phyloP scores from a whole-genome alignment of 192 early-diverging fungal genomes.

The Backusella australiensis region DNA sequence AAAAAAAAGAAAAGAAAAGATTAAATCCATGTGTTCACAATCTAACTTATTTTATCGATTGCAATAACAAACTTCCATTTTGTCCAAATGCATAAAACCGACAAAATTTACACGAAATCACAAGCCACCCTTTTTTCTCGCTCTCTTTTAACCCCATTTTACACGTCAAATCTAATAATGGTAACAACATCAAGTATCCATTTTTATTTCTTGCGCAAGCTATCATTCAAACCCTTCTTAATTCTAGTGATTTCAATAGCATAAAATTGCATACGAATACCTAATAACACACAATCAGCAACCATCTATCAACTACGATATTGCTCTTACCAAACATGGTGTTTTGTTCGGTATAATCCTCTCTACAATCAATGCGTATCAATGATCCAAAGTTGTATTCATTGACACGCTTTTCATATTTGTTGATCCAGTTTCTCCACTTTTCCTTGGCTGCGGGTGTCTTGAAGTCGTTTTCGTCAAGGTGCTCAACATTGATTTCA shows the following conservation, averaged over 20 bases:
- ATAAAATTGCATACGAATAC: conserved; percentile 66
- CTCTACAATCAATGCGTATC: conserved; percentile 68
- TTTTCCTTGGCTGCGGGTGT: conserved; percentile 73
- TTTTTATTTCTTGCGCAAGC: conserved; percentile 32
- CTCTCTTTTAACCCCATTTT: too few relatives aligned
- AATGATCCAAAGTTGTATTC: conserved; percentile 96
- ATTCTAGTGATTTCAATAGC: conserved; percentile 92
- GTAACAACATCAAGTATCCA: too few relatives aligned
- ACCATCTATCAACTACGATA: too few relatives aligned
- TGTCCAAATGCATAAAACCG: too few relatives aligned
- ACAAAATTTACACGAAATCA: too few relatives aligned
- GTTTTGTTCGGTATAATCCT: conserved; percentile 86
- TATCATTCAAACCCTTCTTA: conserved; percentile 75
- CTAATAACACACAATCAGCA: not conserved
- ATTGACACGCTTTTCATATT: conserved; percentile 82
- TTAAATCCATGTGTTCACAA: too few relatives aligned
- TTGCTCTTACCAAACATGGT: conserved; percentile 79
- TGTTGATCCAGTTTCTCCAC: conserved; percentile 86
- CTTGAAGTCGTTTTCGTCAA: conserved; percentile 87
- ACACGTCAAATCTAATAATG: too few relatives aligned
- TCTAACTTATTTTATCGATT: too few relatives aligned
- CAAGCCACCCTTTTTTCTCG: too few relatives aligned
- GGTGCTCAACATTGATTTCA: conserved; percentile 61
- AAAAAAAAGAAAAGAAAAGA: too few relatives aligned
- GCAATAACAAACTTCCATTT: too few relatives aligned